Conservation (phyloP, 768 basidiomycete species). For the Boletales sp. region DNA sequence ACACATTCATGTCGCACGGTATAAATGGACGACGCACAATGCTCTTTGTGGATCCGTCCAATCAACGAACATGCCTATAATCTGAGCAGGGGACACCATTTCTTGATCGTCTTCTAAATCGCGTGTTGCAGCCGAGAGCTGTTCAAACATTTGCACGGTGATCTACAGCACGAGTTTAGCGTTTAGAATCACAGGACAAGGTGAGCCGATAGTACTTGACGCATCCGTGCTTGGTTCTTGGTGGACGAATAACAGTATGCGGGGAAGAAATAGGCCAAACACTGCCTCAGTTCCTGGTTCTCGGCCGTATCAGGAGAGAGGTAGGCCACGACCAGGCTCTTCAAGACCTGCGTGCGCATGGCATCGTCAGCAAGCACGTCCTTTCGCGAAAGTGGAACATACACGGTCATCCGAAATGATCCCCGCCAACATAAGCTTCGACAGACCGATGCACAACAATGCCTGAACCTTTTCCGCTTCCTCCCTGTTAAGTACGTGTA, state of each 20-base stretch:
- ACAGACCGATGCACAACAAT: conserved; percentile 68
- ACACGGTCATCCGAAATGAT: conserved; percentile 73
- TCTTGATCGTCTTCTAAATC: conserved; percentile 70
- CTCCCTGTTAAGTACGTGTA: conserved; percentile 49
- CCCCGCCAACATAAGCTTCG: conserved; percentile 82
- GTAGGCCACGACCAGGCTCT: conserved; percentile 55
- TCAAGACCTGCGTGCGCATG: conserved; percentile 36
- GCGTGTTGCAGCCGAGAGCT: conserved; percentile 53
- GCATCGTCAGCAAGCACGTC: not conserved
- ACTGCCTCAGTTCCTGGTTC: conserved; percentile 84
- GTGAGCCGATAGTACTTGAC: conserved; percentile 30
- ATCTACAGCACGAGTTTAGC: conserved; percentile 43
- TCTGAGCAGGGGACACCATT: conserved; percentile 70
- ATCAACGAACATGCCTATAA: conserved; percentile 76
- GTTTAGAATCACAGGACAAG: not conserved
- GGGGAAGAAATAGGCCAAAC: conserved; percentile 81
- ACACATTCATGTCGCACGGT: not conserved
- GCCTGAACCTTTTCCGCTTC: conserved; percentile 67
- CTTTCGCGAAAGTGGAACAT: conserved; percentile 15
- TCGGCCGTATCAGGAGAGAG: conserved; percentile 76
- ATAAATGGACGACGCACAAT: conserved; percentile 39
- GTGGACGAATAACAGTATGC: conserved; percentile 82
- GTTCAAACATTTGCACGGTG: conserved; percentile 64
- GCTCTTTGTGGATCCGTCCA: conserved; percentile 86
- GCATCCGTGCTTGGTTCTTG: conserved; percentile 71